phyloP scores from a whole-genome alignment of 805 yeast species.

The Kazachstania taianensis region DNA sequence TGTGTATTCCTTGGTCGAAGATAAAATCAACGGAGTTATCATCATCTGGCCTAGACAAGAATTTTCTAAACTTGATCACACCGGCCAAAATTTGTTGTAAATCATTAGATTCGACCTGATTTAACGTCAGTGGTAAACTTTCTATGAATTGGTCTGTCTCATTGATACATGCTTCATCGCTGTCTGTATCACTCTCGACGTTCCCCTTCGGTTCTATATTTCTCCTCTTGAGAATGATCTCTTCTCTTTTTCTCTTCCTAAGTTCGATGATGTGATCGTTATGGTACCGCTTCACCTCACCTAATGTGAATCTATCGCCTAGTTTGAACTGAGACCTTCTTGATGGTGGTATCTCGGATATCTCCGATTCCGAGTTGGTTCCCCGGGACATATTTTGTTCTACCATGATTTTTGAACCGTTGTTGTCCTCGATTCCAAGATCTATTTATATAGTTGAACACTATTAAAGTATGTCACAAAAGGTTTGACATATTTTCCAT shows the following conservation, averaged over 20 bases:
- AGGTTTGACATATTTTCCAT: too few species aligned
- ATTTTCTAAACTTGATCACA: constrained; percentile 82
- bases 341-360: too few species aligned
- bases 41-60: constrained; percentile 79
- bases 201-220: constrained; percentile 36
- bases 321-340: constrained; percentile 90
- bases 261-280: constrained; percentile 92
- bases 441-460: too few species aligned
- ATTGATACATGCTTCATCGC: constrained; percentile 28
- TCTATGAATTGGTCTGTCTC: constrained; percentile 34
- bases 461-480: too few species aligned
- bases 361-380: too few species aligned
- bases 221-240: constrained; percentile 82
- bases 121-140: constrained; percentile 72
- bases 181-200: constrained; percentile 44
- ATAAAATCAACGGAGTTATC: constrained; percentile 92
- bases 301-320: constrained; percentile 82
- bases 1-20: constrained; percentile 83
- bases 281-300: constrained; percentile 90
- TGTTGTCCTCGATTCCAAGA: too few species aligned
- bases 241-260: constrained; percentile 91
- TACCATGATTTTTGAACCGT: too few species aligned
- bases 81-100: constrained; percentile 73
- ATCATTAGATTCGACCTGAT: constrained; percentile 59
- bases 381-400: too few species aligned